These are phyloP conservation scores for Perkinsus marinus DNA, from an alignment of 169 alveolate genomes.

Conservation along the genomic window DNA sequence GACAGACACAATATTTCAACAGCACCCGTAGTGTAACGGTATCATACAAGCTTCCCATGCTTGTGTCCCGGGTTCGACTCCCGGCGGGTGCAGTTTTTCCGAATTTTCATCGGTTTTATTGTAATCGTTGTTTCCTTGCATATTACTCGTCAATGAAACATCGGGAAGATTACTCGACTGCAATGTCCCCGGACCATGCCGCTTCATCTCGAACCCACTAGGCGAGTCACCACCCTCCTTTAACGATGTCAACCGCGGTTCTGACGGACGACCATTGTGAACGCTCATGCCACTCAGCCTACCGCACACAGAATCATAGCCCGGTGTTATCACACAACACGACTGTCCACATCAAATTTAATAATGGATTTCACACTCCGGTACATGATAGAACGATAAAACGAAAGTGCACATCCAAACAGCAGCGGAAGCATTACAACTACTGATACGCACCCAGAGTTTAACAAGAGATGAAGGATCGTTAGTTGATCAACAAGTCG, in stretches of 20 bases:
- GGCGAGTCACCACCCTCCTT: background rate
- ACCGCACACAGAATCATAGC: background rate
- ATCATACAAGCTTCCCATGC: background rate
- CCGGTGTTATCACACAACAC: too few relatives aligned
- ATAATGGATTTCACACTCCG: too few relatives aligned
- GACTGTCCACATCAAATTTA: too few relatives aligned
- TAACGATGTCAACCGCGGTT: background rate
- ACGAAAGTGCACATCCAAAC: too few relatives aligned
- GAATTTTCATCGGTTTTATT: background rate
- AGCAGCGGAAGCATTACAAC: too few relatives aligned
- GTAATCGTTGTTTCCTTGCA: background rate
- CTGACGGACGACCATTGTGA: background rate
- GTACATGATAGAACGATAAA: too few relatives aligned
- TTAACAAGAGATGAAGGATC: too few relatives aligned
- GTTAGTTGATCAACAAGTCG: too few relatives aligned
- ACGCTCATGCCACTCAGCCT: background rate
- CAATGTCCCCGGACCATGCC: background rate
- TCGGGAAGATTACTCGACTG: background rate
- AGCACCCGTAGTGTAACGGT: background rate
- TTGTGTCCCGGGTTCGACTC: background rate
- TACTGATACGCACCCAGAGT: too few relatives aligned
- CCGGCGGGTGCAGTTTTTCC: background rate
- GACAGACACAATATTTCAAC: background rate
- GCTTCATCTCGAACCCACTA: background rate
- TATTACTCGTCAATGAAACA: background rate